Conservation (phyloP, 257 asterid species). For the Primulina huaijiensis region DNA sequence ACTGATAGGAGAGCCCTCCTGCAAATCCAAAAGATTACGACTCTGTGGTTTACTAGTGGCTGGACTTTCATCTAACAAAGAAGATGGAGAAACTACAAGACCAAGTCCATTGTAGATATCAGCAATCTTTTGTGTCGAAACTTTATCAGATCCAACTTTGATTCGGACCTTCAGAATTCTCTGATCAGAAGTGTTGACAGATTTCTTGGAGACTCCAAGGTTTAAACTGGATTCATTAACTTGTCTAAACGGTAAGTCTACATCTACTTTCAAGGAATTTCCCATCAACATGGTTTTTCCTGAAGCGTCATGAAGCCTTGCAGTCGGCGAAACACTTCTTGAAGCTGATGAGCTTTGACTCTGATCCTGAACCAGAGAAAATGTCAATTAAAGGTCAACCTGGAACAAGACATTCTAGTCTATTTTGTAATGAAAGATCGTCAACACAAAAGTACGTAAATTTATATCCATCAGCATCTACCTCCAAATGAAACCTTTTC, state of each 20-base stretch:
- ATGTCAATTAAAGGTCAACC: conserved; percentile 28
- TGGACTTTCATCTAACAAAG: conserved; percentile 76
- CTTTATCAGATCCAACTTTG: conserved; percentile 75
- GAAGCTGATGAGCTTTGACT: conserved; percentile 47
- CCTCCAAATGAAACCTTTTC: conserved; percentile 61
- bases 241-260: conserved; percentile 31
- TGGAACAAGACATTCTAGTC: conserved; percentile 3
- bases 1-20: conserved; percentile 77
- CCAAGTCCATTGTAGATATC: conserved; percentile 95
- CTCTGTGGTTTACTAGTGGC: conserved; percentile 47
- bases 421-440: neutral
- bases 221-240: conserved; percentile 46
- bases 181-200: conserved; percentile 50
- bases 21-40: conserved; percentile 38
- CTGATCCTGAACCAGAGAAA: conserved; percentile 54
- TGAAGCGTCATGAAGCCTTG: conserved; percentile 46
- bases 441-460: conserved; percentile 5
- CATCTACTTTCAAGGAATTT: conserved; percentile 31
- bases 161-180: conserved; percentile 77
- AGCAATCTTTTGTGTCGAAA: conserved; percentile 65
- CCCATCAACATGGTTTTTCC: conserved; percentile 41
- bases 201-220: conserved; percentile 36
- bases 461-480: conserved; percentile 28
- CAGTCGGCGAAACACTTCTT: conserved; percentile 53
- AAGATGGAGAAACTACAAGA: conserved; percentile 82